These are phyloP conservation scores for Furcasterigmium furcatum DNA, from an alignment of 2,329 filamentous ascomycete genomes.

Conservation along the genomic window DNA sequence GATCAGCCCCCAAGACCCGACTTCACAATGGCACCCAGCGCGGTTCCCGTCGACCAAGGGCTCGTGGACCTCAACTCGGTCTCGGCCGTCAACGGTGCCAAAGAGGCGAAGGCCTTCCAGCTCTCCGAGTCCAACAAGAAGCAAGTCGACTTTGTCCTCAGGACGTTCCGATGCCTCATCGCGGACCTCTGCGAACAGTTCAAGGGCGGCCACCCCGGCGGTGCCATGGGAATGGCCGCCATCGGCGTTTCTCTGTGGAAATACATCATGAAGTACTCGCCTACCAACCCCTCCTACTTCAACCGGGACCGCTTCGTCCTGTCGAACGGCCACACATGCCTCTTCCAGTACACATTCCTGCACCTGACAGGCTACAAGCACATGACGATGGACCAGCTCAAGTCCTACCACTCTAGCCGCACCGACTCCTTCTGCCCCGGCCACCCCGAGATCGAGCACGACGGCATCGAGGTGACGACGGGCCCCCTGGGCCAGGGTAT, in stretches of 20 bases:
- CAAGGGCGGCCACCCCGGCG: constrained; percentile 50
- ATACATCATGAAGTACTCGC: constrained; percentile 56
- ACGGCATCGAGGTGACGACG: constrained; percentile 54
- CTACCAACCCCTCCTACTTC: constrained; percentile 48
- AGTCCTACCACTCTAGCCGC: constrained; percentile 33
- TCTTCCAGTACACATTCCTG: constrained; percentile 47
- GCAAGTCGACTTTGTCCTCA: constrained; percentile 7
- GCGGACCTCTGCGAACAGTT: constrained; percentile 55
- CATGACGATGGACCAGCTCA: constrained; percentile 51
- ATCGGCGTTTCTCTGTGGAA: constrained; percentile 47
- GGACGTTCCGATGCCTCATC: constrained; percentile 3
- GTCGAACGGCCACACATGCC: constrained; percentile 51
- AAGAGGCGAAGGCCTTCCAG: constrained; percentile 2
- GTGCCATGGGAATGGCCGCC: constrained; percentile 31
- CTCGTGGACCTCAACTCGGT: constrained; percentile 2
- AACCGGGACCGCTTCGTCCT: constrained; percentile 58
- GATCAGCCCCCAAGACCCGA: too few relatives aligned
- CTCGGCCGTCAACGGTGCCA: constrained; percentile 7
- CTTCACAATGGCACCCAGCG: constrained; percentile 11
- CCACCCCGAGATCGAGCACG: constrained; percentile 52
- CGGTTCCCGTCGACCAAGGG: constrained; percentile 7
- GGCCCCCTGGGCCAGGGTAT: constrained; percentile 55
- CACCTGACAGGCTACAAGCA: constrained; percentile 46
- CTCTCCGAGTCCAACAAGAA: constrained; percentile 8
- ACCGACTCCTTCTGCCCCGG: constrained; percentile 43